Conservation (phyloP, 2,329 filamentous ascomycete genomes). For the Pyricularia sp. region DNA sequence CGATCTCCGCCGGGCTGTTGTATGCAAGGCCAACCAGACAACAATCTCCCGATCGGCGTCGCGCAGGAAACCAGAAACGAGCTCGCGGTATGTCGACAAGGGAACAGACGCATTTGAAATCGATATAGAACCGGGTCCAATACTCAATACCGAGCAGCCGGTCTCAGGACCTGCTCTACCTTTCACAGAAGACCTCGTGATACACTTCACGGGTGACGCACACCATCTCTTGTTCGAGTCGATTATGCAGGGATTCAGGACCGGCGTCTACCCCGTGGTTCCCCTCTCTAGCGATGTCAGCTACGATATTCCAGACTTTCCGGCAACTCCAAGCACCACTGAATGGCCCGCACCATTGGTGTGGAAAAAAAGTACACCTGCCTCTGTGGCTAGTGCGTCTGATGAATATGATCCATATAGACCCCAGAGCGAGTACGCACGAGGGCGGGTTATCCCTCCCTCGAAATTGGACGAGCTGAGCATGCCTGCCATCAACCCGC, state of each 20-base stretch:
- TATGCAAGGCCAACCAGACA: conserved; percentile 19
- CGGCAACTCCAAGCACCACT: conserved; percentile 1
- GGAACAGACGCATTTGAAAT: conserved; percentile 26
- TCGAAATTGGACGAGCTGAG: conserved; percentile 7
- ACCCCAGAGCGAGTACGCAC: conserved; percentile 10
- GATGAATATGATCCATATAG: conserved; percentile 41
- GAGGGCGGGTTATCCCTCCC: background rate
- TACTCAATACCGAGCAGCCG: no score
- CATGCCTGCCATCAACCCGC: conserved; percentile 8
- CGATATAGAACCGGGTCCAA: background rate
- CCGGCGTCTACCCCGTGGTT: conserved; percentile 20
- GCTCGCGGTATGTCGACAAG: conserved; percentile 25
- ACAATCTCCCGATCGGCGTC: conserved; percentile 18
- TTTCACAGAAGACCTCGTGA: conserved; percentile 44
- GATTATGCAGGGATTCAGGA: conserved; percentile 36
- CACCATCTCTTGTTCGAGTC: conserved; percentile 32
- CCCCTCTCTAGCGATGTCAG: background rate
- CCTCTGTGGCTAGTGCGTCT: conserved; percentile 7
- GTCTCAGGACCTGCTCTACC: conserved; percentile 32
- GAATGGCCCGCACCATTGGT: background rate
- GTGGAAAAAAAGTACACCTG: background rate
- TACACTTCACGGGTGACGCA: conserved; percentile 39
- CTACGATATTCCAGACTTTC: conserved; percentile 1
- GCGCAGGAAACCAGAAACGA: conserved; percentile 17
- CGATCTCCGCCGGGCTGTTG: conserved; percentile 15